phyloP scores from a whole-genome alignment of 2,329 filamentous ascomycete species.

The Ophiostoma pallidulum region DNA sequence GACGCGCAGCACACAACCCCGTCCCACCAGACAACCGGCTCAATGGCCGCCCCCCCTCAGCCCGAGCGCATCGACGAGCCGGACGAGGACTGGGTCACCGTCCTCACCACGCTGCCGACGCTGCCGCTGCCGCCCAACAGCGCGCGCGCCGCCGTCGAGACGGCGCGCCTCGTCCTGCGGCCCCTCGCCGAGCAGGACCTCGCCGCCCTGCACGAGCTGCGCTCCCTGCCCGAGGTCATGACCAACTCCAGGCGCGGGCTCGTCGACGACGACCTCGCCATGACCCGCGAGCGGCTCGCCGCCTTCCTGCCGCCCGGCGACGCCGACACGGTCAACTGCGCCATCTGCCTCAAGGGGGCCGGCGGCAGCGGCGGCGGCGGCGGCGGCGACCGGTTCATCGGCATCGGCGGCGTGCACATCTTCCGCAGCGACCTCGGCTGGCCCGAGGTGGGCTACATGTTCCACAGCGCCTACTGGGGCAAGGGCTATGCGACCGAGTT shows the following conservation, averaged over 20 bases:
- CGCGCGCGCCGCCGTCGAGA: conserved; percentile 33
- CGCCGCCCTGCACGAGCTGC: conserved; percentile 39
- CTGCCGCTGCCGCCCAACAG: conserved; percentile 31
- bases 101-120: conserved; percentile 40
- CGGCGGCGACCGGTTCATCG: conserved; percentile 39
- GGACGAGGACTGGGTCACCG: conserved; percentile 38
- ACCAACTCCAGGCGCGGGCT: conserved; percentile 38
- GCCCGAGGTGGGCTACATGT: conserved; percentile 51
- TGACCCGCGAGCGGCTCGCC: conserved; percentile 33
- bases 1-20: background rate
- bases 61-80: conserved; percentile 20
- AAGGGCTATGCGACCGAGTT: conserved; percentile 50
- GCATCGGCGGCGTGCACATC: conserved; percentile 37
- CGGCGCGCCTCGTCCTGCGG: conserved; percentile 46
- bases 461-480: conserved; percentile 44
- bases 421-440: conserved; percentile 34
- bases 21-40: background rate
- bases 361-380: conserved; percentile 35
- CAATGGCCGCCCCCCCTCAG: too few species aligned
- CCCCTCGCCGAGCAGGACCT: conserved; percentile 42
- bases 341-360: conserved; percentile 37
- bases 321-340: conserved; percentile 44
- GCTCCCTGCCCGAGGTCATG: conserved; percentile 54
- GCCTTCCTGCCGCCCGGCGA: conserved; percentile 41
- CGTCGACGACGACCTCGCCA: conserved; percentile 34